Base-by-base conservation (phyloP, 73 alveolate genomes). In the Halteria grandinella region DNA sequence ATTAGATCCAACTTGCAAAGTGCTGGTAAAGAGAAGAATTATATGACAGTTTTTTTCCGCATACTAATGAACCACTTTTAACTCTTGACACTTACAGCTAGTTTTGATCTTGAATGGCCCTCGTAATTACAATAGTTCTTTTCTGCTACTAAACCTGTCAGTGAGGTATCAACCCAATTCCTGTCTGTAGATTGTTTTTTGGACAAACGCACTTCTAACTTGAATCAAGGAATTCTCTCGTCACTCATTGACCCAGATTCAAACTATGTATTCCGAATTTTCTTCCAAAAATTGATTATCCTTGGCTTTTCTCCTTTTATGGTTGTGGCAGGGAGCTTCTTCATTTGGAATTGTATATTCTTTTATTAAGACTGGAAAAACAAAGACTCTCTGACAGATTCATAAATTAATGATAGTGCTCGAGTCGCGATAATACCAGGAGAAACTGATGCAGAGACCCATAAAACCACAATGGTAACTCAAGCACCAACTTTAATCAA, bases 141-240 rank as follows among this genome's bases (percentile, higher is more conserved):
- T 83, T 23, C 25, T 11, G 31, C 49, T 10, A 15, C 75, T 14
- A 44, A 45, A 41, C 75, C 66, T 20, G 75, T 50, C 25, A 36
- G 79, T 1, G 62, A 55, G 23, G 83, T 43, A 10, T 40, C 85
- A n/a, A 47, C 55, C 37, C 64, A 75, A 44, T 25, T 75, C n/a
- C 23, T 75, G 2, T 81, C 91, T 2, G 6, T 81, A 36, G 88
- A 81, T 75, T 81, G 91, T 32, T 81, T 81, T 41, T 37, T 81
- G 3, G 74, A 81, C 21, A 29, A 3, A n/a, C 32, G 55, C 6
- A 48, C 32, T 10, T 7, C 15, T 8, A 36, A 6, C n/a, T 40
- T 73, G 32, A 28, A 18, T 8, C 25, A 58, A 20, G 37, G 60
- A 18, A 55, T 18, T 14, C 31, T 8, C 11, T 73, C 11, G 8